Evolutionary conservation across 495 filamentous ascomycete species (phyloP).

Genomic region (Penicillium ochrochloron): DNA sequence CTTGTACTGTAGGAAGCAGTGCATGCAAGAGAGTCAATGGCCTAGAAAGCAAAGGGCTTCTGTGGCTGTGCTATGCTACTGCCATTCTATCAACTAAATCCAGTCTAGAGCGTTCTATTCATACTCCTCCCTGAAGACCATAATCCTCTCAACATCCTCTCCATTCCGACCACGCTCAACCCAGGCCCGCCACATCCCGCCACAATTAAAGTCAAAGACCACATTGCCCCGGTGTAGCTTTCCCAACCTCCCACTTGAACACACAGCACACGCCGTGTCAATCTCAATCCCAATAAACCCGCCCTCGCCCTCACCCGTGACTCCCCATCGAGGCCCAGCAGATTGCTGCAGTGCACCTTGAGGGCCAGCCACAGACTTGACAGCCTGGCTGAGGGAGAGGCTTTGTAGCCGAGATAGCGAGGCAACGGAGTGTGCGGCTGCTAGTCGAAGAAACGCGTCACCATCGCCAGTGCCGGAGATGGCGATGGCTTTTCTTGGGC

Average conservation of each 20-base stretch:
- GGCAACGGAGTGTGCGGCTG: constrained; percentile 72
- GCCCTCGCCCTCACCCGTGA: constrained; percentile 79
- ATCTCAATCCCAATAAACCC: constrained; percentile 88
- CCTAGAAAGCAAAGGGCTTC: not conserved
- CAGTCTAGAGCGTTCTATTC: constrained; percentile 3
- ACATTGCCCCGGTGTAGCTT: constrained; percentile 53
- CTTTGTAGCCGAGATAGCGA: constrained; percentile 69
- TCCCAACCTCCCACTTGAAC: constrained; percentile 13
- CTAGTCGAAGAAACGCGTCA: constrained; percentile 79
- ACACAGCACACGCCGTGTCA: constrained; percentile 36
- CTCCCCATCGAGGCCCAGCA: constrained; percentile 76
- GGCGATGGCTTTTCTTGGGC: constrained; percentile 57
- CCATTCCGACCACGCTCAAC: constrained; percentile 72
- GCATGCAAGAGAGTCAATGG: not conserved
- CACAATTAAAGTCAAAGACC: constrained; percentile 83
- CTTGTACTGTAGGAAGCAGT: not conserved
- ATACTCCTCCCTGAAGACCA: constrained; percentile 63
- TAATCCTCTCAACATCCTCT: constrained; percentile 55
- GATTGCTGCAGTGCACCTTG: constrained; percentile 76
- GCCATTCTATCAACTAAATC: not conserved
- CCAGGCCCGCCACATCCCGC: constrained; percentile 88
- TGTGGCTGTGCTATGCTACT: not conserved
- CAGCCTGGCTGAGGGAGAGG: constrained; percentile 49
- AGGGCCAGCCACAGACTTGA: constrained; percentile 67
- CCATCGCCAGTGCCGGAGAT: constrained; percentile 89